phyloP scores from a whole-genome alignment of 345 rosid genomes.

The Excoecaria cochinchinensis region DNA sequence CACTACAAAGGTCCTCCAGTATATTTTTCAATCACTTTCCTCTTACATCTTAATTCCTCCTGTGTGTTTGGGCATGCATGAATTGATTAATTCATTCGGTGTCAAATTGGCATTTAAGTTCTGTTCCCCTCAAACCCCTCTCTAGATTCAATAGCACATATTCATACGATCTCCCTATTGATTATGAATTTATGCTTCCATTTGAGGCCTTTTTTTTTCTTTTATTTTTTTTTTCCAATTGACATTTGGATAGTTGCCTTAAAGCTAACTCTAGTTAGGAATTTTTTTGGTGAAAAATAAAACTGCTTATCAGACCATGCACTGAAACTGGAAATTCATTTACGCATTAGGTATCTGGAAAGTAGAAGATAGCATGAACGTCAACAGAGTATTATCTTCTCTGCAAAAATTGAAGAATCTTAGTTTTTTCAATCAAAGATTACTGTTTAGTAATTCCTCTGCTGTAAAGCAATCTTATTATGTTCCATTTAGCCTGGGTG shows the following conservation, averaged over 20 bases:
- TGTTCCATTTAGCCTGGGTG: too few species aligned
- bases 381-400: background rate
- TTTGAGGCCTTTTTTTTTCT: background rate
- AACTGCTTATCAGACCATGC: too few species aligned
- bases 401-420: background rate
- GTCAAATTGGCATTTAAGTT: background rate
- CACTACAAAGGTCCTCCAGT: slow-evolving; percentile 63
- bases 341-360: too few species aligned
- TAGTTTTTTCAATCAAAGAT: background rate
- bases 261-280: background rate
- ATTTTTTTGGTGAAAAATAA: too few species aligned
- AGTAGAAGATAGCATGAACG: background rate
- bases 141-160: too few species aligned
- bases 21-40: background rate
- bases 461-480: background rate
- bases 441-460: background rate
- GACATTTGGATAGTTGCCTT: background rate
- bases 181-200: background rate
- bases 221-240: slow-evolving; percentile 3
- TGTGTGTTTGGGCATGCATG: background rate
- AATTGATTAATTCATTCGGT: background rate
- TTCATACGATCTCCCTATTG: background rate
- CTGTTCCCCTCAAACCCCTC: background rate
- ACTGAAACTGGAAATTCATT: too few species aligned
- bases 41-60: background rate